Conservation (phyloP, 371 early-diverging fungal species). For the Mortierella sp. region DNA sequence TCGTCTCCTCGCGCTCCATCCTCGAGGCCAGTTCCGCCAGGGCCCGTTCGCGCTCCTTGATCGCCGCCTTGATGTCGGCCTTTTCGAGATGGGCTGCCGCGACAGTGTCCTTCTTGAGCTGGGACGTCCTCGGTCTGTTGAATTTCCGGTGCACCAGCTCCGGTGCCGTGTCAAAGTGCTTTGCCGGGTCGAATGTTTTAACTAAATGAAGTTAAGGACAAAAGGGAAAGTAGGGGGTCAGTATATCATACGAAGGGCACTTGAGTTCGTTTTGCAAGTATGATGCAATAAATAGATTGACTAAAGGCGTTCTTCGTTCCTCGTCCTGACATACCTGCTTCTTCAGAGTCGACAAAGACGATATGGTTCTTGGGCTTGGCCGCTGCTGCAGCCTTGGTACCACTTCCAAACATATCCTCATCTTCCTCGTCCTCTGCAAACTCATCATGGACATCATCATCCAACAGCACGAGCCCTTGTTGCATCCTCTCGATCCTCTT, state of each 20-base stretch:
- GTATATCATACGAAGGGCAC: no score
- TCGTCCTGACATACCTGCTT: constrained; percentile 74
- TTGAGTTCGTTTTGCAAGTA: no score
- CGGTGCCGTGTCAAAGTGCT: constrained; percentile 87
- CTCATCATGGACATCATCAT: constrained; percentile 62
- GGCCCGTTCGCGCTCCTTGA: constrained; percentile 66
- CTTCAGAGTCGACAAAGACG: constrained; percentile 90
- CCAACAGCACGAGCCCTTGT: constrained; percentile 46
- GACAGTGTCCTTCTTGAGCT: constrained; percentile 63
- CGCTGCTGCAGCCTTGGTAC: constrained; percentile 34
- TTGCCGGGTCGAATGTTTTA: constrained; percentile 72
- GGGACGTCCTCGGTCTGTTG: constrained; percentile 78
- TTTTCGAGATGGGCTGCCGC: constrained; percentile 36
- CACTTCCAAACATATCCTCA: constrained; percentile 27
- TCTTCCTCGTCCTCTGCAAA: constrained; percentile 62
- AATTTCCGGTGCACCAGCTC: constrained; percentile 86
- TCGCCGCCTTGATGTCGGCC: constrained; percentile 56
- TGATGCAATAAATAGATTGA: constrained; percentile 2
- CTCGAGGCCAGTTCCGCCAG: constrained; percentile 83
- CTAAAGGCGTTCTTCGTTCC: not conserved
- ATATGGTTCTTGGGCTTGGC: constrained; percentile 77
- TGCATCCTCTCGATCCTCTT: constrained; percentile 59
- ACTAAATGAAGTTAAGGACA: constrained; percentile 47
- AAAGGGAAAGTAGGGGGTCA: constrained; percentile 8
- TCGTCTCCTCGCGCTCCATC: constrained; percentile 82